Base-by-base conservation (phyloP, 805 yeast genomes). In the Saccharomycopsis guyanensis region DNA sequence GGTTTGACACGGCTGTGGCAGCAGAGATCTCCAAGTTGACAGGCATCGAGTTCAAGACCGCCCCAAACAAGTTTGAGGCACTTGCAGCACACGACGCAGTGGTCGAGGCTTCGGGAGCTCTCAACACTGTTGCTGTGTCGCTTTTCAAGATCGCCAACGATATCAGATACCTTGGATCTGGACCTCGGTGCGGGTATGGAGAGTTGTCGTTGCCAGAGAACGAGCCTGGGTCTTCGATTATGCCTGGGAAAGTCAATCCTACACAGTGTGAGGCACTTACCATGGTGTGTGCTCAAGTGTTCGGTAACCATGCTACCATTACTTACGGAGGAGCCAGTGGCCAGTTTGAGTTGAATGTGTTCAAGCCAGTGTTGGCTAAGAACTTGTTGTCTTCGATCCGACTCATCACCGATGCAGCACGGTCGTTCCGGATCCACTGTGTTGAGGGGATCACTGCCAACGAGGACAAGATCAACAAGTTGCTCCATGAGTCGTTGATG, bases 191-290 rank as follows among this genome's bases (percentile, higher is more conserved):
- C 70, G 98, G 98, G 53, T 93, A 93, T 70, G 97, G 97, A 46
- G 98, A 93, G 71, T 78, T 91, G 56, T 63, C 87, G 22, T 74
- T 91, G 57, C 98, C 98, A 53, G 97, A 91, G 72, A 91, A 91
- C 68, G 98, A 91, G 72, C 98, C 98, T 48, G 98, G 98, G 60
- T 87, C 96, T 51, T 88, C 97, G 23, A 91, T 91, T 68, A 91
- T 91, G 98, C 98, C 98, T 44, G 98, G 98, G 63, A 91, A 91
- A 73, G 97, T 91, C 53, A 91, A 91, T 77, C 98, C 98, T 55
- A 93, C 98, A 46, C 98, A 91, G 73, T 88, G 88, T 67, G 98
- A 91, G 75, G 98, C 98, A 43, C 72, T 93, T 65, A 93, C 97
- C 55, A 94, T 93, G 95, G 96, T 91, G 53, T 88, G 96, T 65